Percentiles rank a stretch among this genome's conserved stretches.
Conservation (phyloP, 2,329 filamentous ascomycete species). For the Cephalotrichum gorgonifer region DNA sequence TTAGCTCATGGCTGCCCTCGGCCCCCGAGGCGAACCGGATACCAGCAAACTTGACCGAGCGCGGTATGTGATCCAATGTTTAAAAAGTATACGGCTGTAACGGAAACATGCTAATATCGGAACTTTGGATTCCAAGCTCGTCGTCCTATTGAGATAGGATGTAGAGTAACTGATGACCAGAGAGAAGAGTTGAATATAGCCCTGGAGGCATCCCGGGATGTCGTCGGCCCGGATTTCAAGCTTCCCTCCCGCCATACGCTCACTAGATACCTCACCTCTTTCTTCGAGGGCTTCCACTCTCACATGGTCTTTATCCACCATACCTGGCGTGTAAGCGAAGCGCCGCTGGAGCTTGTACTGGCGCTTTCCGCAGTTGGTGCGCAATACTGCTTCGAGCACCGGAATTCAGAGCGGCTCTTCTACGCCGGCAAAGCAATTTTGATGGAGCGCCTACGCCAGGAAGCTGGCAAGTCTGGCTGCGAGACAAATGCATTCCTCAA, state of each 20-base stretch:
- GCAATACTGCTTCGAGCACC: slow-evolving; percentile 26
- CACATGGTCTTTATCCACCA: slow-evolving; percentile 27
- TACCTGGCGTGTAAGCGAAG: slow-evolving; percentile 20
- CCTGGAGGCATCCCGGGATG: slow-evolving; percentile 16
- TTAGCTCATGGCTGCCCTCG: slow-evolving; percentile 26
- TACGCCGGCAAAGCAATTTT: slow-evolving; percentile 20
- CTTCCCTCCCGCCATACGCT: slow-evolving; percentile 25
- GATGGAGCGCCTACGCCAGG: slow-evolving; percentile 16
- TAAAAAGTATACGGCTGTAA: background rate
- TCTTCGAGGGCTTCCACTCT: slow-evolving; percentile 24
- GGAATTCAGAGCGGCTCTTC: slow-evolving; percentile 22
- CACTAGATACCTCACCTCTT: slow-evolving; percentile 23
- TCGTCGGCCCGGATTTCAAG: slow-evolving; percentile 18
- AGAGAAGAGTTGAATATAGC: slow-evolving; percentile 13
- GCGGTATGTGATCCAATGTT: slow-evolving; percentile 8
- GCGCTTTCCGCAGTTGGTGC: slow-evolving; percentile 22
- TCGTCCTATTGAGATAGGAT: background rate
- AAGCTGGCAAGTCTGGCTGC: slow-evolving; percentile 13
- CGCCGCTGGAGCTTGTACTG: slow-evolving; percentile 20
- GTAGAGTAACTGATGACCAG: slow-evolving; percentile 21
- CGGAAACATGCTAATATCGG: background rate
- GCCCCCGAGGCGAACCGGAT: slow-evolving; percentile 19
- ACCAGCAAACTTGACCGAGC: slow-evolving; percentile 10
- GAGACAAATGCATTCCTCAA: slow-evolving; percentile 15
- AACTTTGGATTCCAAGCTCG: background rate